Conservation (phyloP, 768 basidiomycete species). For the Mycena sanguinolenta region DNA sequence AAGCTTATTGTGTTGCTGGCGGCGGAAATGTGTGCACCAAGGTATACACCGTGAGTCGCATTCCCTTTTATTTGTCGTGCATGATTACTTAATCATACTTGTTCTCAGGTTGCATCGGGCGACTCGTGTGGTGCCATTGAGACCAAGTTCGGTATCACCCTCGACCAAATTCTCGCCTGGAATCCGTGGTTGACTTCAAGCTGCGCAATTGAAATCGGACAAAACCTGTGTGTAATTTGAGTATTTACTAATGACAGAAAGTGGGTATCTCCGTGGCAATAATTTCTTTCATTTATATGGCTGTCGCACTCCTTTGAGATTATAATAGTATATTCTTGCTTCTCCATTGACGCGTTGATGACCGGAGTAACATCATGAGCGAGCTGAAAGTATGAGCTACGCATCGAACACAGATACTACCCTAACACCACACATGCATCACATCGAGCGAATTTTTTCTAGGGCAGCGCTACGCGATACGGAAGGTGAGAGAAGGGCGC, state of each 20-base stretch:
- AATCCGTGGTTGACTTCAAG: background rate
- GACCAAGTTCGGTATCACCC: slow-evolving; percentile 15
- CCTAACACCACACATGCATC: too few species aligned
- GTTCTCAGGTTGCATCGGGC: background rate
- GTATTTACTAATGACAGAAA: background rate
- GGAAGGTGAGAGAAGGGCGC: too few species aligned
- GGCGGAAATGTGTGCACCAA: slow-evolving; percentile 9
- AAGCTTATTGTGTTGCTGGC: slow-evolving; percentile 24
- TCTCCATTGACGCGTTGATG: too few species aligned
- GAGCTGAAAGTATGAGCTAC: too few species aligned
- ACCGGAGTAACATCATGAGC: too few species aligned
- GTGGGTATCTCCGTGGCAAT: too few species aligned
- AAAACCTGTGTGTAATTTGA: background rate
- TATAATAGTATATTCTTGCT: too few species aligned
- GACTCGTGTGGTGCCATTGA: slow-evolving; percentile 18
- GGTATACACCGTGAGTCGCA: slow-evolving; percentile 6
- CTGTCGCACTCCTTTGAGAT: too few species aligned
- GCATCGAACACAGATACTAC: too few species aligned
- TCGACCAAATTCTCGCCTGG: slow-evolving; percentile 5
- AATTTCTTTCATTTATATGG: too few species aligned
- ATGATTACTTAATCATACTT: background rate
- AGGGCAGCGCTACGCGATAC: too few species aligned
- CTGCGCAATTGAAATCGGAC: background rate
- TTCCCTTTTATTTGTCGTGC: background rate
- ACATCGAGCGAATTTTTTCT: too few species aligned